A percentile compares a stretch with the other conserved stretches of the same genome.
Conservation (phyloP, 2,329 filamentous ascomycete species). For the Hypoxylon sp. region DNA sequence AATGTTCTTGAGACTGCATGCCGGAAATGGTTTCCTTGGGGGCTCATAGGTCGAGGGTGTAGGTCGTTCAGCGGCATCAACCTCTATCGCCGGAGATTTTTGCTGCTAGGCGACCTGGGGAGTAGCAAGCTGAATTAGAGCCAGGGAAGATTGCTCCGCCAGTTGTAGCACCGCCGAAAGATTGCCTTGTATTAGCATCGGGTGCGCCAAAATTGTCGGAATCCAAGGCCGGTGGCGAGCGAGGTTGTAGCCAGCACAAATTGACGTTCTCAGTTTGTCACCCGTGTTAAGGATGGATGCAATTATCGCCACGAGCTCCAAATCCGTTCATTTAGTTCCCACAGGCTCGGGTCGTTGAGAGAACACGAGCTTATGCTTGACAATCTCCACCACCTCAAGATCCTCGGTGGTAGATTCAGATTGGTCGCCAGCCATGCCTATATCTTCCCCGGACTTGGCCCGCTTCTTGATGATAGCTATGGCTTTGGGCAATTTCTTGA, state of each 20-base stretch:
- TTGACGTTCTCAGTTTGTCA: background rate
- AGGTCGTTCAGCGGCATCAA: too few species aligned
- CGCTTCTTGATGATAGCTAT: conserved; percentile 80
- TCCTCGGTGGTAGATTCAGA: conserved; percentile 57
- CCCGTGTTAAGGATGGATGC: background rate
- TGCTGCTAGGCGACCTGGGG: too few species aligned
- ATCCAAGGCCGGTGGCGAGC: background rate
- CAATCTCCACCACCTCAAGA: conserved; percentile 86
- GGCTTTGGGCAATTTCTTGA: conserved; percentile 84
- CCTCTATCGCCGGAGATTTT: too few species aligned
- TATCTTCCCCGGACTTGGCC: conserved; percentile 50
- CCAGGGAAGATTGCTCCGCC: too few species aligned
- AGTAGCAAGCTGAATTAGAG: too few species aligned
- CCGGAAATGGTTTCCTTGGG: too few species aligned
- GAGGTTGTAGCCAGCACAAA: background rate
- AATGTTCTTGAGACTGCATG: too few species aligned
- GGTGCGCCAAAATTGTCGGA: background rate
- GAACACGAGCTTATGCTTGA: conserved; percentile 90
- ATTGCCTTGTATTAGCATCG: too few species aligned
- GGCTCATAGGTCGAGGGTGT: too few species aligned
- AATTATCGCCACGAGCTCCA: background rate
- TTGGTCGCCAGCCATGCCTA: conserved; percentile 60
- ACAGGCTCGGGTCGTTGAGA: conserved; percentile 87
- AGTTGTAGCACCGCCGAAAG: too few species aligned
- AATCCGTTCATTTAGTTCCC: conserved; percentile 57